Conservation (phyloP, 148 eudicot species). For the Vaccinium vitisidaea region DNA sequence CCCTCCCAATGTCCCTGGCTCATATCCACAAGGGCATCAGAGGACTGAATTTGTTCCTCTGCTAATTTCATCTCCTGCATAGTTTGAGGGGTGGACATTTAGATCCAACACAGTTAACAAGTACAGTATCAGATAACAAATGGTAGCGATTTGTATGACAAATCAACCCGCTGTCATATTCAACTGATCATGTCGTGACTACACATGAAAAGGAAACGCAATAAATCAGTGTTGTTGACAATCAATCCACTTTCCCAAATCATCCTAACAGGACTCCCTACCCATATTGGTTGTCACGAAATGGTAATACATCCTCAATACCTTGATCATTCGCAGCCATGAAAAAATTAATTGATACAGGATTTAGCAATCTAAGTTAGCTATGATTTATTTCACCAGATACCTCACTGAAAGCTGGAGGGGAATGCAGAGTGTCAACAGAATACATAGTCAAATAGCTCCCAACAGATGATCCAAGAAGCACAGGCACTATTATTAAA, state of each 20-base stretch:
- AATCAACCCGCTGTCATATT: background rate
- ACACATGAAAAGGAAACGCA: background rate
- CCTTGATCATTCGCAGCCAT: background rate
- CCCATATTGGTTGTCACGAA: background rate
- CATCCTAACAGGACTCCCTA: background rate
- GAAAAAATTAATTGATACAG: background rate
- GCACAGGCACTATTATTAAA: background rate
- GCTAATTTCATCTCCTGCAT: conserved; percentile 76
- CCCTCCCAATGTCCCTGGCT: conserved; percentile 99
- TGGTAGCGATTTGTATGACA: background rate
- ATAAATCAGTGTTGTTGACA: background rate
- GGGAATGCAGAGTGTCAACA: background rate
- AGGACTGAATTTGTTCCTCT: conserved; percentile 70
- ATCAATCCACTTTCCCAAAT: background rate
- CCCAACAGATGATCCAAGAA: background rate
- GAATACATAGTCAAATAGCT: background rate
- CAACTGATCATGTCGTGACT: background rate
- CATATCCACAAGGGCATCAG: conserved; percentile 80
- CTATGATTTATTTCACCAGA: background rate
- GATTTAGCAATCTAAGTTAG: background rate
- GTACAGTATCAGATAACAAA: background rate
- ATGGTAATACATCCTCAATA: background rate
- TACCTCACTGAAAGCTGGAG: background rate
- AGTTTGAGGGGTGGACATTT: background rate
- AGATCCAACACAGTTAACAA: conserved; percentile 1